Base-by-base conservation (phyloP, 345 rosid genomes). In the Psidium guajava region DNA sequence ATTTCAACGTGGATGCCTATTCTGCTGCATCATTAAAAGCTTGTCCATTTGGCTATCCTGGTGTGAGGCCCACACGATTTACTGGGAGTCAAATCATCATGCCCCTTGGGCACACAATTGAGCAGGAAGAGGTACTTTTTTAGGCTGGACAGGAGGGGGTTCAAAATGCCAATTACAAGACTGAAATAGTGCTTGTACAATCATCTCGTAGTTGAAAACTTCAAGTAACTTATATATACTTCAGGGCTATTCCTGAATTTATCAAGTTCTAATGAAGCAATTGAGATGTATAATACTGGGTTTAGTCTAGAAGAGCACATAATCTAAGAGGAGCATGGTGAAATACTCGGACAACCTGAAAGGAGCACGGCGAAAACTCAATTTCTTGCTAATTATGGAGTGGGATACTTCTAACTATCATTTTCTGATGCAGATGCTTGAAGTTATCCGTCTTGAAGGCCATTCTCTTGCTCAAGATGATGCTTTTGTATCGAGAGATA, bases 41-140 rank as follows among this genome's bases (percentile, higher is more conserved):
- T 8, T 93, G 96, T 77, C 86, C 95, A 25, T 96, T 91, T 92
- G 93, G 97, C 82, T 95, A 90, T 92, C 98, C 97, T 1, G 97
- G 95, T 81, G 93, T 94, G 98, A 96, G 99, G 86, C 95, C 99
- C 47, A 95, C 97, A 0, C 93, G 97, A 89, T 98, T 98, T 88
- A 96, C 98, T 1, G 99, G 99, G 73, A 96, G 98, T 89, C 99
- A 98, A 85, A 92, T 94, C 59, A 95, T 95, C 87, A 96, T 98
- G 98, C 99, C 99, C 15, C 94, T 98, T 44, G 99, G 98, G 54
- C 98, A 95, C 89, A 98, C 99, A 0, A 94, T 98, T 77, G 99
- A 98, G 89, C 97, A 98, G 1, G 99, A 95, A 91, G 99, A 98
- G 95, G 99, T 95, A 89, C 36, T 55, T 83, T 83, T 51, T 85